Base-by-base conservation (phyloP, 257 asterid species). In the Voacanga thouarsii region DNA sequence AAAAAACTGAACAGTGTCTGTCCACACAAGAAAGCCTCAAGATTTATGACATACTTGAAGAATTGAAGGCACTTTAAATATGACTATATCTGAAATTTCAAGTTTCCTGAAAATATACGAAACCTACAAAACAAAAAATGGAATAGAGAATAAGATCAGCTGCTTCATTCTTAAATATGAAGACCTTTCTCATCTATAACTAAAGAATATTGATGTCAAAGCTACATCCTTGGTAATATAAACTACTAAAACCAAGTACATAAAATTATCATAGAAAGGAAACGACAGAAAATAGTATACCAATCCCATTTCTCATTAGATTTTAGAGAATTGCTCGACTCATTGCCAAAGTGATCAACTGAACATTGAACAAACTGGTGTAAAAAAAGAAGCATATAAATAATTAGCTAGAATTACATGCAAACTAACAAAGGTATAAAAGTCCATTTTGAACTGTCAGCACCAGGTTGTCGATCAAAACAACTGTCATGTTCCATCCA, bases 81-180 rank as follows among this genome's bases (percentile, higher is more conserved):
- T 90, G 79, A 96, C 99, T 68, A 96, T 92, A 74, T 95, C 99
- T 0, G 88, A 89, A 85, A 93, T 83, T 68, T 89, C 89, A 26
- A 98, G 99, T 72, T 92, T 84, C 87, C 92, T 87, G 84, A 96
- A 96, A 23, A 92, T 63, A 76, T 96, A 96, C 5, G 99, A 92
- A 70, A 96, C 95, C 98, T 94, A 90, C 59, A 82, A 84, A 73
- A 77, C 64, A 71, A 63, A 70, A 64, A 50, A 6, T 39, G 33
- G 51, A 30, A 24, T 49, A 74, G 55, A 69, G 49, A 80, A 33
- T 16, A 68, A 3, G 50, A 44, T 81, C 66, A 76, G 83, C 64
- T 10, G 0, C n/a, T n/a, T n/a, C n/a, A n/a, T n/a, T n/a, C n/a
- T n/a, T n/a, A n/a, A n/a, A n/a, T n/a, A n/a, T n/a, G n/a, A 77